Evolutionary conservation across 208 protist genomes (phyloP).

Genomic region (Leishmania guyanensis): DNA sequence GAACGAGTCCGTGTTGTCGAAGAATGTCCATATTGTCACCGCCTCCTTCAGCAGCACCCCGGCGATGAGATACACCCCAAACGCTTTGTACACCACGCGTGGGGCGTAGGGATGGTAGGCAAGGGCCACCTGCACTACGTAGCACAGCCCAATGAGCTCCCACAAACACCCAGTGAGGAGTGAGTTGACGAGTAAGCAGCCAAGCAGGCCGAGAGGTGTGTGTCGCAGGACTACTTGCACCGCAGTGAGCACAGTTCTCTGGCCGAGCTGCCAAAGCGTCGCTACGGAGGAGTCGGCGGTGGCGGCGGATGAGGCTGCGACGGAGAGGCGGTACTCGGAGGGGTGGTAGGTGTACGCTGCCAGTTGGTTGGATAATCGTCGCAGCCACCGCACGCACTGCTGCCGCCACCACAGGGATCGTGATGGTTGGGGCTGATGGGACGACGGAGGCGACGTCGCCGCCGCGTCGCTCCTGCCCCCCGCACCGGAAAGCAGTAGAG

Average conservation of each 20-base stretch:
- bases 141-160: constrained; percentile 47
- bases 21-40: constrained; percentile 12
- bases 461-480: neutral
- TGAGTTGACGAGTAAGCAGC: constrained; percentile 35
- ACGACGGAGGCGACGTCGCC: neutral
- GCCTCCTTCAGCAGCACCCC: constrained; percentile 50
- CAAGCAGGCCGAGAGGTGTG: constrained; percentile 38
- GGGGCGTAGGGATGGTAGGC: constrained; percentile 54
- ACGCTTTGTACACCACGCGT: constrained; percentile 31
- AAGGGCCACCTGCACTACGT: constrained; percentile 49
- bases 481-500: neutral
- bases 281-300: constrained; percentile 4
- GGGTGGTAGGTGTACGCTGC: constrained; percentile 56
- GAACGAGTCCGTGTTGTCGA: constrained; percentile 1
- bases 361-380: constrained; percentile 26
- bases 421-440: neutral
- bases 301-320: neutral
- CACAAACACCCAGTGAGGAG: constrained; percentile 52
- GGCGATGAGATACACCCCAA: constrained; percentile 35
- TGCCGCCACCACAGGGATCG: constrained; percentile 13
- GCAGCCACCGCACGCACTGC: constrained; percentile 13
- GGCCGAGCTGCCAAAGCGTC: constrained; percentile 20
- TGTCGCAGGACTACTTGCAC: constrained; percentile 41
- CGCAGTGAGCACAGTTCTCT: constrained; percentile 22
- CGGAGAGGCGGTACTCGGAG: constrained; percentile 17